A percentile compares a stretch with the other conserved stretches of the same genome.
Evolutionary conservation across 108 stramenopile genomes (phyloP).

Genomic region (Parietichytrium sp.): DNA sequence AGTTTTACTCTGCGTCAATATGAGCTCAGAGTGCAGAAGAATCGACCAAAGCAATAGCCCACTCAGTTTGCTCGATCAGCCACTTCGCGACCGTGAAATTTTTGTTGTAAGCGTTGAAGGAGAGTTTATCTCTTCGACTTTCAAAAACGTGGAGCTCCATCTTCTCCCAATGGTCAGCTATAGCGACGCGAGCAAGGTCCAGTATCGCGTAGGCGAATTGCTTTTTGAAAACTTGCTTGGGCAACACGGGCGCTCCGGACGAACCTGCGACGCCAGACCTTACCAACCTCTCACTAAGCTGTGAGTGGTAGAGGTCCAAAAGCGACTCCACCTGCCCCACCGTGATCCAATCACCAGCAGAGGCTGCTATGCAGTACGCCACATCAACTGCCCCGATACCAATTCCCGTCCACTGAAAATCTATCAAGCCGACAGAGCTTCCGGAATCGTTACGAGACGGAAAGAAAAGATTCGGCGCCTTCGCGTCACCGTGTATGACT

Average conservation of each 20-base stretch:
- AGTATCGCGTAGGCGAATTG: background rate
- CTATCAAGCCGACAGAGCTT: conserved; percentile 71
- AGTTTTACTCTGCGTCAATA: no score
- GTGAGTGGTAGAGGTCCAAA: background rate
- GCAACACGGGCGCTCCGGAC: background rate
- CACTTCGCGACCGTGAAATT: background rate
- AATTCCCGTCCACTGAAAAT: conserved; percentile 73
- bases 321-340: conserved; percentile 46
- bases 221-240: background rate
- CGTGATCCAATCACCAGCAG: conserved; percentile 48
- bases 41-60: no score
- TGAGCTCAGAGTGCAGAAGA: no score
- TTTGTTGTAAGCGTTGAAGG: conserved; percentile 34
- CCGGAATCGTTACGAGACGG: conserved; percentile 45
- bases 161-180: conserved; percentile 8
- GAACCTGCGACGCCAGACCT: background rate
- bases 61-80: background rate
- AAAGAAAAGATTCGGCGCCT: conserved; percentile 72
- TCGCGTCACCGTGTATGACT: conserved; percentile 71
- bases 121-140: background rate
- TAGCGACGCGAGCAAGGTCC: background rate
- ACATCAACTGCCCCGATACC: conserved; percentile 75
- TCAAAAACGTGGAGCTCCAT: background rate
- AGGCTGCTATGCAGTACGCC: conserved; percentile 64
- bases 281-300: background rate